Base-by-base conservation (phyloP, 2,329 filamentous ascomycete genomes). In the Alternaria sp. region DNA sequence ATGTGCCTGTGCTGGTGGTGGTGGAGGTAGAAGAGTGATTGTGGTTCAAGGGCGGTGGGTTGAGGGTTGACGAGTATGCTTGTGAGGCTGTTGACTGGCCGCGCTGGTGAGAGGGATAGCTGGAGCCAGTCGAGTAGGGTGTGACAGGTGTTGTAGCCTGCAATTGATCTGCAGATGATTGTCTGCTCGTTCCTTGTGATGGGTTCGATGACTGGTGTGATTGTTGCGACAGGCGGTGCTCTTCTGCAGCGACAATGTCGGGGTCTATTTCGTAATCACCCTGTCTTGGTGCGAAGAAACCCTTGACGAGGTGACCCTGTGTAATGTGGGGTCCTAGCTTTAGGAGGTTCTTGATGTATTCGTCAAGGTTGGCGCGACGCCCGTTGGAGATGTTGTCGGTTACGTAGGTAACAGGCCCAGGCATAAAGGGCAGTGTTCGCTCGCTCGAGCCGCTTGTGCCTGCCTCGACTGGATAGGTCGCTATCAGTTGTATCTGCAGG, bases 311-410 rank as follows among this genome's bases (percentile, higher is more conserved):
- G 56, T 88, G 88, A 73, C 92, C 95, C 66, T 88, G 86, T 1
- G 92, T 88, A 63, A 99, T 97, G 74, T 97, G 92, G 0, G 86
- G 81, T 3, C 92, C 91, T 77, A 98, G 90, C 34, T 86, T 85
- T 8, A 99, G 82, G 23, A 99, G 83, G 70, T 95, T 94, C 80
- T 96, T 96, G 68, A 99, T 92, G 72, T 99, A 99, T 51, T 94
- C 91, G 72, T 99, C 93, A 37, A 99, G 82, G 74, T 96, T 97
- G 75, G 95, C 91, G 58, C 95, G 87, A 66, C 95, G 88, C 28
- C 93, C 93, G 73, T 97, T 93, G 17, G 93, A 97, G 70, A 99
- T 97, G 34, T 91, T 92, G 74, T 98, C 94, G n/a, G 94, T 99
- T 55, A 98, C 94, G 78, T 96, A 97, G 65, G 93, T 96, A 61